Conservation (phyloP, 2,329 filamentous ascomycete genomes). For the Coleophoma crateriformis region DNA sequence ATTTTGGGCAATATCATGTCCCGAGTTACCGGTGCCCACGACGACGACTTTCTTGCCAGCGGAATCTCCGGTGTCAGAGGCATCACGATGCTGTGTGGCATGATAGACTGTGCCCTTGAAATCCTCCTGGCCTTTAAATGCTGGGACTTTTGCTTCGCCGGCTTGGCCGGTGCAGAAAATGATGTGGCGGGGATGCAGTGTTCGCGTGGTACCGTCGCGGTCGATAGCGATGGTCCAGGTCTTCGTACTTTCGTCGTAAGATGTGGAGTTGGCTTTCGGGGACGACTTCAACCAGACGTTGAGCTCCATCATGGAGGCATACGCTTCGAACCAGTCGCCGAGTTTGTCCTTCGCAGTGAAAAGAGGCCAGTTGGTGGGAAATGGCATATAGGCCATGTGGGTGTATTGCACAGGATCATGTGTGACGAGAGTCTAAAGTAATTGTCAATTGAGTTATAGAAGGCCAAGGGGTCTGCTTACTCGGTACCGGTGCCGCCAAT, state of each 20-base stretch:
- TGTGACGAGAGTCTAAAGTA: conserved; percentile 47
- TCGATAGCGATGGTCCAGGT: conserved; percentile 51
- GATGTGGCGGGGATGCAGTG: conserved; percentile 39
- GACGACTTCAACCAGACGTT: conserved; percentile 58
- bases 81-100: conserved; percentile 53
- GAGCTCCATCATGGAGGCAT: conserved; percentile 59
- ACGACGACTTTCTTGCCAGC: conserved; percentile 56
- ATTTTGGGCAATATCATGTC: conserved; percentile 64
- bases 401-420: conserved; percentile 59
- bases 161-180: conserved; percentile 47
- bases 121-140: conserved; percentile 39
- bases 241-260: conserved; percentile 43
- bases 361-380: conserved; percentile 60
- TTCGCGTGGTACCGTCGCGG: conserved; percentile 34
- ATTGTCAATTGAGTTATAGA: not conserved
- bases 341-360: conserved; percentile 71
- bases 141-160: conserved; percentile 43
- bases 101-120: conserved; percentile 57
- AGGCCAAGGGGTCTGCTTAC: not conserved
- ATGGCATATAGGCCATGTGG: conserved; percentile 58
- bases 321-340: conserved; percentile 62
- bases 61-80: conserved; percentile 30
- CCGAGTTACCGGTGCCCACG: conserved; percentile 63
- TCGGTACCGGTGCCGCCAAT: conserved; percentile 57
- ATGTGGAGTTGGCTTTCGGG: conserved; percentile 31